Percentiles rank a stretch among this genome's conserved stretches.
Conservation (phyloP, 805 yeast genomes). For the Lachancea sp. region DNA sequence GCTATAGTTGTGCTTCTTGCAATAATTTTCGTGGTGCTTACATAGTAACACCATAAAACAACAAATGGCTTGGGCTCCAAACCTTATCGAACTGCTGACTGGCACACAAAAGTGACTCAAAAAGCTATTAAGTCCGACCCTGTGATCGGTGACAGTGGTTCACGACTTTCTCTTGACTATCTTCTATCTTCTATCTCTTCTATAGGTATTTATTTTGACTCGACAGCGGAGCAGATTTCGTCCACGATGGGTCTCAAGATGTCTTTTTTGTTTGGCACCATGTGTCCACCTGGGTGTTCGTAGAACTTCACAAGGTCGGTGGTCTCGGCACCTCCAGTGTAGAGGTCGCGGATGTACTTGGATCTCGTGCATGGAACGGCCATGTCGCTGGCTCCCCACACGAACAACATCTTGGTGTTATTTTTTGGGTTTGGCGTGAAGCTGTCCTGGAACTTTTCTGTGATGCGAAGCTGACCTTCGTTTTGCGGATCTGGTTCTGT, state of each 20-base stretch:
- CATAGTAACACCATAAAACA: too few species aligned
- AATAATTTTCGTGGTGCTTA: too few species aligned
- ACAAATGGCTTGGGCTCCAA: too few species aligned
- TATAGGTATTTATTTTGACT: neutral
- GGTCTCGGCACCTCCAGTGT: slow-evolving; percentile 36
- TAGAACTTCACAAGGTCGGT: slow-evolving; percentile 39
- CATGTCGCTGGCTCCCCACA: slow-evolving; percentile 81
- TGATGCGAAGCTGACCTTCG: slow-evolving; percentile 32
- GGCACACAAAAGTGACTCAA: too few species aligned
- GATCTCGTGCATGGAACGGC: slow-evolving; percentile 74
- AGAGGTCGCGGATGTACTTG: slow-evolving; percentile 48
- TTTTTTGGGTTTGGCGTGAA: slow-evolving; percentile 31
- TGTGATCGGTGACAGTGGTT: too few species aligned
- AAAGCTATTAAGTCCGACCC: too few species aligned
- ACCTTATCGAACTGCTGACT: too few species aligned
- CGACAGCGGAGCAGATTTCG: slow-evolving; percentile 21
- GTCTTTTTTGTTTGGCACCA: slow-evolving; percentile 82
- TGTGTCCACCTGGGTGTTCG: slow-evolving; percentile 95
- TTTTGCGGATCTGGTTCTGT: slow-evolving; percentile 36
- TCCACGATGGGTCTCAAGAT: slow-evolving; percentile 39
- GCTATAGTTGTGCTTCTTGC: too few species aligned
- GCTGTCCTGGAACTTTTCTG: slow-evolving; percentile 30
- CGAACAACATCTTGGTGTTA: slow-evolving; percentile 52
- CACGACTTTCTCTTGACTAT: too few species aligned
- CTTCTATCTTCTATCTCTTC: too few species aligned